These are phyloP conservation scores for Parafenestella ontariensis DNA, from an alignment of 2,329 filamentous ascomycete genomes.

Conservation along the genomic window DNA sequence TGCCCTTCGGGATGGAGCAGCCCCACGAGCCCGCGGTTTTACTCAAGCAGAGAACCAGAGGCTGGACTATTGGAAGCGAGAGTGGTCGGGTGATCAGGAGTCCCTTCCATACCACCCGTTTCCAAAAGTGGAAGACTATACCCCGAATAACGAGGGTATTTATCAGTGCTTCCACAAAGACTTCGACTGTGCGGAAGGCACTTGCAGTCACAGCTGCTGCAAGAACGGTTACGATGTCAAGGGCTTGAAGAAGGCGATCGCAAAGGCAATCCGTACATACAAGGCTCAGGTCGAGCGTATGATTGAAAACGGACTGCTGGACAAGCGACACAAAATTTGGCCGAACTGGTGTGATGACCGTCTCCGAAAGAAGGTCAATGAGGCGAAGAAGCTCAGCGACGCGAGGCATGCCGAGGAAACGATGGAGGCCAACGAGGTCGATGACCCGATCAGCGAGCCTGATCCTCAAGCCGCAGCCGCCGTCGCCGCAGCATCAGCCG, in stretches of 20 bases:
- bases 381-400: not conserved
- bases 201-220: not conserved
- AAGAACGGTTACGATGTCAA: not conserved
- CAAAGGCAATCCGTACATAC: not conserved
- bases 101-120: not conserved
- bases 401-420: no score
- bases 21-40: not conserved
- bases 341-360: not conserved
- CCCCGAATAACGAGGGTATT: not conserved
- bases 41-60: not conserved
- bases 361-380: not conserved
- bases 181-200: not conserved
- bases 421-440: no score
- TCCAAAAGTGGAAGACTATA: not conserved
- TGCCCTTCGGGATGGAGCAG: not conserved
- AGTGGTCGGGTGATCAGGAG: not conserved
- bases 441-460: not conserved
- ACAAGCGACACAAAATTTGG: not conserved
- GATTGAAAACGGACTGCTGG: not conserved
- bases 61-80: not conserved
- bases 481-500: no score
- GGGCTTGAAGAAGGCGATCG: not conserved
- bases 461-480: not conserved
- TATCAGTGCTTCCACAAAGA: constrained; percentile 1
- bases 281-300: not conserved